Evolutionary conservation across 805 yeast genomes (phyloP), one percentile per base, ranked within the genome.

Genomic region (Nakazawaea anatomiae): DNA sequence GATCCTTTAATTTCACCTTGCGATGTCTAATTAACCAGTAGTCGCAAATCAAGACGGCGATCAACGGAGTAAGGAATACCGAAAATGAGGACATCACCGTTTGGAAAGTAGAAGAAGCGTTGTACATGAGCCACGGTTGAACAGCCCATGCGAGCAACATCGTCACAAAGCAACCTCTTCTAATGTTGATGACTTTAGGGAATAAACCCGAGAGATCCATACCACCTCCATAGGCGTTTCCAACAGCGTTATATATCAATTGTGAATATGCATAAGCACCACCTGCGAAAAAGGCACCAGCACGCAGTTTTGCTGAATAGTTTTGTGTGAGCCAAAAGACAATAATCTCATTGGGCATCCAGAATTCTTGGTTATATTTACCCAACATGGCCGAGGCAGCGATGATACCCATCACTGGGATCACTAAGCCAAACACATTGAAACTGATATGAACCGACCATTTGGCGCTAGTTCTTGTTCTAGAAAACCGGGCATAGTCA

Each of bases 181-280:
- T 63, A 46, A 76, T 65, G 55, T 71, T 71, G 54, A 76, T 58
- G 53, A 67, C 72, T 50, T 65, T 63, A 14, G 80, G 80, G 46
- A 69, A 65, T 53, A 77, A 56, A 50, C 76, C 80, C 29, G 78
- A 72, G 55, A 78, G 56, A 54, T 77, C 82, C 67, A 75, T 78
- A 14, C 79, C 80, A 10, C 77, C 77, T 44, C 77, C 67, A 41
- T 72, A 64, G 40, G 73, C 73, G 47, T 69, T 65, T 41, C 69
- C 68, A 18, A 71, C 62, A 28, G 71, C 65, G 49, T 71, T 71
- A 55, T 71, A 68, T 10, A 71, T 62, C 47, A 73, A 56, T 53
- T 73, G 76, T 4, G 74, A 67, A 30, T 65, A 45, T 10, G 63
- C 60, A 49, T 72, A 66, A 4, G 72, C 64, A 1, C 68, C 53